phyloP scores from a whole-genome alignment of 208 protist species.

The Vickermania ingenoplastis region DNA sequence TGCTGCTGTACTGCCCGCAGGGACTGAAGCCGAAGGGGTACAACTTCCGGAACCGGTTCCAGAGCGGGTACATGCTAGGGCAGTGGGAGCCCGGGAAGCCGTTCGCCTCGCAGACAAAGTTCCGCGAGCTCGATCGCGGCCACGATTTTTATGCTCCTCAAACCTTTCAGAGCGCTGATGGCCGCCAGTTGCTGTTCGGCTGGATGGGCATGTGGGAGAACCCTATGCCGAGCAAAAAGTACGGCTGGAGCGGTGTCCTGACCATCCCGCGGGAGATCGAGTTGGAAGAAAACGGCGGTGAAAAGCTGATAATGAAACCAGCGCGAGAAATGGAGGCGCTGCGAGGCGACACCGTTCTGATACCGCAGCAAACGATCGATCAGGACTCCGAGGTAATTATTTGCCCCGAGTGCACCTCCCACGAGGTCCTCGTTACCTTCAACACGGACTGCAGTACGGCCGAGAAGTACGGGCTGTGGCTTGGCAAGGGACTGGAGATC shows the following conservation, averaged over 20 bases:
- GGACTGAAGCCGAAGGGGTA: conserved; percentile 15
- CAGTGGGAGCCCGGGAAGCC: neutral
- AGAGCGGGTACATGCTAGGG: conserved; percentile 23
- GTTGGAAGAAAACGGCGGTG: conserved; percentile 10
- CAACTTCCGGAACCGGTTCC: conserved; percentile 29
- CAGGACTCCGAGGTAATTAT: conserved; percentile 17
- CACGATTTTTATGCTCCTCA: conserved; percentile 34
- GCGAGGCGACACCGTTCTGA: conserved; percentile 12
- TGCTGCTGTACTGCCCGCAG: conserved; percentile 33
- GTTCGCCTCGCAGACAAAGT: conserved; percentile 9
- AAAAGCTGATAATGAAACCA: conserved; percentile 16
- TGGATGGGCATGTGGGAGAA: conserved; percentile 41
- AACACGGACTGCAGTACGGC: conserved; percentile 25
- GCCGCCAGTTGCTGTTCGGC: conserved; percentile 23
- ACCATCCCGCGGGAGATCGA: conserved; percentile 36
- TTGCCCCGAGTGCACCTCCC: conserved; percentile 19
- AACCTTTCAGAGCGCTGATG: conserved; percentile 19
- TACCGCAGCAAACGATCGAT: conserved; percentile 13
- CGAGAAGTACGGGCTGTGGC: conserved; percentile 50
- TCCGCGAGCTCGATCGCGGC: conserved; percentile 27
- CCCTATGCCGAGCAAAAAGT: conserved; percentile 18
- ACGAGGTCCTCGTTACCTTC: conserved; percentile 36
- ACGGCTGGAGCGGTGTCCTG: conserved; percentile 27
- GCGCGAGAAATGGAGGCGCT: conserved; percentile 23
- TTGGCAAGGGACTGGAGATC: conserved; percentile 33